Conservation (phyloP, 2,329 filamentous ascomycete genomes). For the Colletotrichum lentis region DNA sequence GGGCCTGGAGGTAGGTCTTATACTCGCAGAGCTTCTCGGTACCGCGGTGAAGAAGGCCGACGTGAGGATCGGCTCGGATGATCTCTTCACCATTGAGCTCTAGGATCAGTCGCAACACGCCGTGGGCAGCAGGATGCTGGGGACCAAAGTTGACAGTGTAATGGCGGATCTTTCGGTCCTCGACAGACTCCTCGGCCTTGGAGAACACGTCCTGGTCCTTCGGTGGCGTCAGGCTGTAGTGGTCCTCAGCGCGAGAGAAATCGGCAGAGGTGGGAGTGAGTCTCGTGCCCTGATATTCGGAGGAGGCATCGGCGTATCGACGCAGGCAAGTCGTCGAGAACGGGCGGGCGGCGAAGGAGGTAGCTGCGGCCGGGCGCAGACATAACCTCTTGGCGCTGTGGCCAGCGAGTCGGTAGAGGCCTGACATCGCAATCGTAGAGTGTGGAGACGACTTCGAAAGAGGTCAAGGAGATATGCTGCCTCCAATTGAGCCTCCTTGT, state of each 20-base stretch:
- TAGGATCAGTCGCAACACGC: conserved; percentile 95
- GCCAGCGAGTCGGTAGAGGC: conserved; percentile 76
- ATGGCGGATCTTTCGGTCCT: conserved; percentile 87
- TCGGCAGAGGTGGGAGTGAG: conserved; percentile 71
- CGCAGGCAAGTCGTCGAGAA: conserved; percentile 73
- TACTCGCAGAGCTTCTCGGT: conserved; percentile 99
- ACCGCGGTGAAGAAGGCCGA: conserved; percentile 92
- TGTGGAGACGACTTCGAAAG: conserved; percentile 44
- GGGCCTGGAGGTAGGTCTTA: conserved; percentile 97
- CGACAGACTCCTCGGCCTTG: conserved; percentile 59
- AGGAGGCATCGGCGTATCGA: conserved; percentile 66
- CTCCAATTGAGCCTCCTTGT: conserved; percentile 40
- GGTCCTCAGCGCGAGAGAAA: conserved; percentile 63
- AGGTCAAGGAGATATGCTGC: conserved; percentile 39
- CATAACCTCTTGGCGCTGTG: conserved; percentile 74
- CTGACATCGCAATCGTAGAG: conserved; percentile 66
- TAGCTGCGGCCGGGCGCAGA: conserved; percentile 54
- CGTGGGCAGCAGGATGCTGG: conserved; percentile 97
- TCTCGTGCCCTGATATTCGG: conserved; percentile 63
- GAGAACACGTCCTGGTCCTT: conserved; percentile 52
- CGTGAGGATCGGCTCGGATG: conserved; percentile 93
- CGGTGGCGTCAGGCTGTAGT: conserved; percentile 57
- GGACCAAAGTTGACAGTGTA: conserved; percentile 99
- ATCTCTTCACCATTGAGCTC: conserved; percentile 99
- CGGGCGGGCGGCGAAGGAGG: conserved; percentile 57